A percentile compares a stretch with the other conserved stretches of the same genome.
phyloP scores from a whole-genome alignment of 1,284 basidiomycete genomes.

The Pascua sp. region DNA sequence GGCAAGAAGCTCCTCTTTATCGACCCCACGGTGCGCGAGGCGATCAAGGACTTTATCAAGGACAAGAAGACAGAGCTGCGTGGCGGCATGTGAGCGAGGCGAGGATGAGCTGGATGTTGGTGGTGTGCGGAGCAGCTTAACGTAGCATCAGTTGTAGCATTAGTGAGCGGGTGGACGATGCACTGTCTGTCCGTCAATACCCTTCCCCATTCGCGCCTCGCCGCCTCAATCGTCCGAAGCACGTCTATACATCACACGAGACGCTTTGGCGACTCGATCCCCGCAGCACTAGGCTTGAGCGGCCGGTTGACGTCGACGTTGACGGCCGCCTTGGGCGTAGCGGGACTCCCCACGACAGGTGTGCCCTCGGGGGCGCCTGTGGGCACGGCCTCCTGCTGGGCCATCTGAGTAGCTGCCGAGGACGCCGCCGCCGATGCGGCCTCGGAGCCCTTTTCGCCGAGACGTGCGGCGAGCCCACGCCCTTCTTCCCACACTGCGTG shows the following conservation, averaged over 20 bases:
- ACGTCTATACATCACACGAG: constrained; percentile 14
- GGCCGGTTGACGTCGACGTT: constrained; percentile 5
- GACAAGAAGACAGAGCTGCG: constrained; percentile 33
- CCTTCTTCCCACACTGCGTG: constrained; percentile 10
- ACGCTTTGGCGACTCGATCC: constrained; percentile 15
- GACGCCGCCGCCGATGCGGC: too few relatives aligned
- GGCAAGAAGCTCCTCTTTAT: constrained; percentile 38
- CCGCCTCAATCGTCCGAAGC: constrained; percentile 1
- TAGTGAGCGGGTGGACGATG: background rate
- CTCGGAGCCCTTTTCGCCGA: background rate
- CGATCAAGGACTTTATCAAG: constrained; percentile 41
- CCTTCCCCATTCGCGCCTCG: background rate
- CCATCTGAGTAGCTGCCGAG: too few relatives aligned
- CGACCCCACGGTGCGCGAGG: constrained; percentile 37
- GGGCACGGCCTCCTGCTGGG: too few relatives aligned
- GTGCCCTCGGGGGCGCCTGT: too few relatives aligned
- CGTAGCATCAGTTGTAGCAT: background rate
- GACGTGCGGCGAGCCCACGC: background rate
- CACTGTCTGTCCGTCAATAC: too few relatives aligned
- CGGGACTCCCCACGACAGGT: too few relatives aligned
- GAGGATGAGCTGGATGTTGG: too few relatives aligned
- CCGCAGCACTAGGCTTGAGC: constrained; percentile 5
- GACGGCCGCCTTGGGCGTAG: background rate
- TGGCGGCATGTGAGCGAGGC: constrained; percentile 6
- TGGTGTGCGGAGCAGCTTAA: too few relatives aligned